Evolutionary conservation across 768 basidiomycete genomes (phyloP).

Genomic region (Auricularia sp.): DNA sequence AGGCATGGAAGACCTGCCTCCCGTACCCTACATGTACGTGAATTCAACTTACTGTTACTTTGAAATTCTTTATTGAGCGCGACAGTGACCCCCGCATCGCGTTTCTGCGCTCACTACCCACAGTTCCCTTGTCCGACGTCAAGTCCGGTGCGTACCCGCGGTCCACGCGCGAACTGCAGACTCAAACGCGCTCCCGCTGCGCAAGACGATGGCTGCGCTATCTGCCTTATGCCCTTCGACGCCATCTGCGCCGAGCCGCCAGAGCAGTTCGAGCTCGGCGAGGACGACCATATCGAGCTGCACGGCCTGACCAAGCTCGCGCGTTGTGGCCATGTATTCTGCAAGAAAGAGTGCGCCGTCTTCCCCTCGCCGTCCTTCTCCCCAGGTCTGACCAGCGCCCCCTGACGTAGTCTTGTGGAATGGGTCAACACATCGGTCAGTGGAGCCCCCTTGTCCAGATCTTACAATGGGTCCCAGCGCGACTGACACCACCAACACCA

Average conservation of each 20-base stretch:
- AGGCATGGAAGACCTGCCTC: no score
- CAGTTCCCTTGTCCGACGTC: background rate
- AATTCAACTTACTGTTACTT: no score
- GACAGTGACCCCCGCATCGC: background rate
- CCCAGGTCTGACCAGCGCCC: background rate
- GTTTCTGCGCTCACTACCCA: background rate
- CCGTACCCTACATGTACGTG: no score
- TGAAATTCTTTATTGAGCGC: background rate
- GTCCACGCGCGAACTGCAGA: background rate
- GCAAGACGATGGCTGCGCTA: conserved; percentile 48
- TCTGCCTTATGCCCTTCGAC: conserved; percentile 49
- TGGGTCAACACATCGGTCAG: conserved; percentile 54
- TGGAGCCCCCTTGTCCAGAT: conserved; percentile 1
- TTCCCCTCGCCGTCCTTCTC: conserved; percentile 1
- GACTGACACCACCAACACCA: conserved; percentile 15
- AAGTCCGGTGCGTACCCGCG: background rate
- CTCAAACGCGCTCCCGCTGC: background rate
- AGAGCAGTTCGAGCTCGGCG: conserved; percentile 6
- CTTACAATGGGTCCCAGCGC: background rate
- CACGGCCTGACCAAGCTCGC: conserved; percentile 46
- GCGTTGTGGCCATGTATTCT: conserved; percentile 59
- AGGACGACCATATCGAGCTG: conserved; percentile 11
- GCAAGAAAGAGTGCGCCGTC: conserved; percentile 45
- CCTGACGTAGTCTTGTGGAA: conserved; percentile 38
- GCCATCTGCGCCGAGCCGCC: conserved; percentile 17